phyloP scores from a whole-genome alignment of 495 filamentous ascomycete species.

The Lasiosphaeriaceae sp. region DNA sequence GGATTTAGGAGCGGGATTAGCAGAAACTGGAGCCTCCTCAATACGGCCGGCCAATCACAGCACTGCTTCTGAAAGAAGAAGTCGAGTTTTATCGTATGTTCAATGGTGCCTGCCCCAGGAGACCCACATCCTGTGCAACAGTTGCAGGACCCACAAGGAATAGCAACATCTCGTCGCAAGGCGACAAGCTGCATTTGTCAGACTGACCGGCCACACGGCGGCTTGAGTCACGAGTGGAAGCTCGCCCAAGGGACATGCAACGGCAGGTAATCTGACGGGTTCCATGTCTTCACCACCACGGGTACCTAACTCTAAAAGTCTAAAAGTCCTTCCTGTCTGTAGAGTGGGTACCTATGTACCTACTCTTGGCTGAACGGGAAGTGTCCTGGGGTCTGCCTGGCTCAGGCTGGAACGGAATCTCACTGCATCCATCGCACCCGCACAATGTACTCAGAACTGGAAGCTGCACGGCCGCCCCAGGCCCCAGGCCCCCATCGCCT shows the following conservation, averaged over 20 bases:
- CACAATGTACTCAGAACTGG: too few species aligned
- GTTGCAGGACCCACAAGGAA: not conserved
- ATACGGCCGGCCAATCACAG: not conserved
- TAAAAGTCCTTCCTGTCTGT: not conserved
- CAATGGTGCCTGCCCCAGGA: not conserved
- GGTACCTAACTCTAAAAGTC: not conserved
- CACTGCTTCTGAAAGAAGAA: not conserved
- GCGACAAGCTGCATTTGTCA: not conserved
- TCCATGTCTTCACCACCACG: too few species aligned
- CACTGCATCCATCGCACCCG: too few species aligned
- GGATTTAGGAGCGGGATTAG: not conserved
- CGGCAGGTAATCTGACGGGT: too few species aligned
- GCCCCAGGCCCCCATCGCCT: too few species aligned
- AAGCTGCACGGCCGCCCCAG: too few species aligned
- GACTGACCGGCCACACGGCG: too few species aligned
- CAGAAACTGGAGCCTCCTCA: not conserved
- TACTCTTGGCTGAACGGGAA: too few species aligned
- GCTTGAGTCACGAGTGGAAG: not conserved
- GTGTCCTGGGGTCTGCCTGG: too few species aligned
- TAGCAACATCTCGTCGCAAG: not conserved
- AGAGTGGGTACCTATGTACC: too few species aligned
- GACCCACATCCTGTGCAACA: not conserved
- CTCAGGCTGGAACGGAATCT: too few species aligned
- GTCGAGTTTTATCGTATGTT: not conserved
- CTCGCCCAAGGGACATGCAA: not conserved